Evolutionary conservation across 768 basidiomycete species (phyloP), one percentile per base, ranked within the genome.

Genomic region (Hysterangium stoloniferum): DNA sequence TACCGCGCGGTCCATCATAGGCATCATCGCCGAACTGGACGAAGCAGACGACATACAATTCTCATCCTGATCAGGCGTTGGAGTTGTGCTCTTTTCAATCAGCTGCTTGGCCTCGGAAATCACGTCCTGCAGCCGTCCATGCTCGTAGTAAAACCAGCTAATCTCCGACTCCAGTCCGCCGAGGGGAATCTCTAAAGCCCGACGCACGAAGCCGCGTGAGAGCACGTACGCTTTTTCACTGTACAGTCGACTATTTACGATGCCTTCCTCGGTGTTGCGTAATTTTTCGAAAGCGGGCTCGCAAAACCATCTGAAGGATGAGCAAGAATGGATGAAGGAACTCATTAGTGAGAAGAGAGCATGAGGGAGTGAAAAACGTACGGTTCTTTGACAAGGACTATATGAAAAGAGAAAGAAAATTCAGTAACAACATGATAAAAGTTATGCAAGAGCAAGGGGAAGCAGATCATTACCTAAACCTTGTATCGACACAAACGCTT

Each of bases 221-320:
- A 95, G 74, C 33, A 94, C 88, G 58, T 86, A 94, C 4, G 90
- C 91, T 64, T 93, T 93, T 67, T 96, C 93, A 63, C 76, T 93
- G 69, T 96, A 95, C 11, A 95, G 66, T 37, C 92, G 89, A 59
- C 91, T 93, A 61, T 92, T 94, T 47, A 93, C 80, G 41, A 73
- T 84, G 28, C 89, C 93, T 62, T 96, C 93, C 56, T 85, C 81
- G 0, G 93, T 95, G 1, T 91, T 90, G 55, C 89, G 76, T 35
- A 95, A 70, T 61, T 93, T 96, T 61, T 95, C 93, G 59, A 86
- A 96, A 0, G 90, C 90, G 22, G 93, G 93, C 62, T 97, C 92
- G 58, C 87, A 91, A 61, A 83, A 93, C 84, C 84, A 90, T 52
- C 86, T 89, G 43, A 7, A 49, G 51, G n/a, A 48, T 17, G 6